Conservation (phyloP, 768 basidiomycete species). For the Tubosaeta brunneosetosa region DNA sequence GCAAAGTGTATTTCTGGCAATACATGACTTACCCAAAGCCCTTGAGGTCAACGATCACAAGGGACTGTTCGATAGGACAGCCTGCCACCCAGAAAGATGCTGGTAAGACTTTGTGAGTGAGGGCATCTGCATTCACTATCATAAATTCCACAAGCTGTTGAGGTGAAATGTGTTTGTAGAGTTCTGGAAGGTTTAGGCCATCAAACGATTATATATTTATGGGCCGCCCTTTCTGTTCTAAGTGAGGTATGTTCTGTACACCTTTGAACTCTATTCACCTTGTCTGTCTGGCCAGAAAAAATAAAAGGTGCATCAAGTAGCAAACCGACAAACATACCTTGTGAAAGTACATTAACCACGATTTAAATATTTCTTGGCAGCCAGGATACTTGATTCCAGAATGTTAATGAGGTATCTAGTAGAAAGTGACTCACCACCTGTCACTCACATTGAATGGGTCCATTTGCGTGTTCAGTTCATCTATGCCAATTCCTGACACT, state of each 20-base stretch:
- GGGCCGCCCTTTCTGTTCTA: constrained; percentile 59
- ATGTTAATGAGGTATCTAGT: not conserved
- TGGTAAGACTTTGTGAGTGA: constrained; percentile 63
- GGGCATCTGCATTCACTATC: constrained; percentile 60
- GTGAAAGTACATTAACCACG: constrained; percentile 78
- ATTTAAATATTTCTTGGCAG: constrained; percentile 62
- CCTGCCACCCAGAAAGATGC: constrained; percentile 56
- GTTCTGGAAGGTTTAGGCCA: constrained; percentile 50
- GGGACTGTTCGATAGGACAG: constrained; percentile 43
- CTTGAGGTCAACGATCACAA: constrained; percentile 68
- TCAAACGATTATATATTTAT: constrained; percentile 65
- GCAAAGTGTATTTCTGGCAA: not conserved
- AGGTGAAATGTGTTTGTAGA: constrained; percentile 54
- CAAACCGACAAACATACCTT: constrained; percentile 42
- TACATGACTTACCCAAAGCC: constrained; percentile 53
- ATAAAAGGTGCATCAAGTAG: not conserved
- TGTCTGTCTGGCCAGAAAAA: constrained; percentile 50
- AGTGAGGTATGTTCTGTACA: not conserved
- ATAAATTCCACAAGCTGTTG: constrained; percentile 61
- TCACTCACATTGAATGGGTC: constrained; percentile 67
- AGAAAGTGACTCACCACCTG: not conserved
- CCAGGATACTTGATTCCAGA: constrained; percentile 53
- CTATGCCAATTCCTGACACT: constrained; percentile 60
- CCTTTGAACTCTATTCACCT: constrained; percentile 37
- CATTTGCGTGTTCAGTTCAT: constrained; percentile 53